phyloP scores from a whole-genome alignment of 2,329 filamentous ascomycete genomes.

The Hortaea werneckii region DNA sequence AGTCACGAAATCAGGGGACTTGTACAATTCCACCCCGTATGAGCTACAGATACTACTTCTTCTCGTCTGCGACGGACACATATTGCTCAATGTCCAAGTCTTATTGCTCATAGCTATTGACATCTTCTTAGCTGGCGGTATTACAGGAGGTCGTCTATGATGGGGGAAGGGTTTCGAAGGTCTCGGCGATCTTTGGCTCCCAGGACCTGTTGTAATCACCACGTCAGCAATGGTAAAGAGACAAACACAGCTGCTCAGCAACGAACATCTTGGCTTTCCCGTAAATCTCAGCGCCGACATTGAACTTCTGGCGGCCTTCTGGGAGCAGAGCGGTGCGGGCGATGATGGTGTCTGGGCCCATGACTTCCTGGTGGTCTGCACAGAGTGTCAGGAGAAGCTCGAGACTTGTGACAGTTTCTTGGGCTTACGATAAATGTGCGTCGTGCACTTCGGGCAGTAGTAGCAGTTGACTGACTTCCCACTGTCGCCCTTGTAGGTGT shows the following conservation, averaged over 20 bases:
- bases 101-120: too few species aligned
- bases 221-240: too few species aligned
- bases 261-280: constrained; percentile 38
- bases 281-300: constrained; percentile 45
- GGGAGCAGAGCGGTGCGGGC: constrained; percentile 41
- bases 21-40: too few species aligned
- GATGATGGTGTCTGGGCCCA: constrained; percentile 42
- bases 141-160: constrained; percentile 16
- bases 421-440: constrained; percentile 41
- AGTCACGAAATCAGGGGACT: too few species aligned
- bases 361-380: constrained; percentile 23
- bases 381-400: not conserved
- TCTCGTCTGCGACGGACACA: too few species aligned
- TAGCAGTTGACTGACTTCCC: constrained; percentile 48
- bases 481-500: constrained; percentile 46
- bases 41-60: too few species aligned
- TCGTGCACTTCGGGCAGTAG: constrained; percentile 48
- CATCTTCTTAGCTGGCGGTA: too few species aligned
- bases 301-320: constrained; percentile 37
- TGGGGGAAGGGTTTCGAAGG: constrained; percentile 37
- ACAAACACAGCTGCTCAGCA: too few species aligned
- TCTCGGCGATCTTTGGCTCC: constrained; percentile 43
- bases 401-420: too few species aligned
- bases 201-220: constrained; percentile 21
- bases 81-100: too few species aligned